Percentiles rank a stretch among this genome's conserved stretches.
Evolutionary conservation across 345 rosid genomes (phyloP).

Genomic region (Eucalyptus pauciflora): DNA sequence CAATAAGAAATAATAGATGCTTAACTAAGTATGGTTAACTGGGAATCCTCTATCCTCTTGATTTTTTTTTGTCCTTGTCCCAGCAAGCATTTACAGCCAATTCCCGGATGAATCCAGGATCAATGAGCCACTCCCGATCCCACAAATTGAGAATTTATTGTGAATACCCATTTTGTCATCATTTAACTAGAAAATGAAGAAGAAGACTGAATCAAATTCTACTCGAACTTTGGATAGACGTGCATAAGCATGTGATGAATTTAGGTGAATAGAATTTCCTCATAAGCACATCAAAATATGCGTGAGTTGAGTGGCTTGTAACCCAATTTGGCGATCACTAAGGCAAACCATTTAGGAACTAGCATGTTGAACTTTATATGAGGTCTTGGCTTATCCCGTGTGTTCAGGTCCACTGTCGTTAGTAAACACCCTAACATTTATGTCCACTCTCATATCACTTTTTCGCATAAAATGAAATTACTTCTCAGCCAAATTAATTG

Average conservation of each 20-base stretch:
- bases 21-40: background rate
- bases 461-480: background rate
- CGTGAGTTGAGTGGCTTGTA: background rate
- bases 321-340: rapidly evolving
- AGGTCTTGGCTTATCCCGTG: background rate
- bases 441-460: background rate
- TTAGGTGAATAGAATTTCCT: background rate
- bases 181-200: background rate
- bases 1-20: too few species aligned
- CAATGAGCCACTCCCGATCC: background rate
- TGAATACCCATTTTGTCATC: background rate
- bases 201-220: background rate
- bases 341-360: background rate
- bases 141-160: background rate
- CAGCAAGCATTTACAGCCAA: background rate
- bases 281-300: background rate
- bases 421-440: background rate
- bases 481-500: background rate
- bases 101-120: rapidly evolving
- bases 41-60: background rate
- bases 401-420: background rate
- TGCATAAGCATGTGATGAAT: background rate
- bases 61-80: background rate
- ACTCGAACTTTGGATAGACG: background rate
- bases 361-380: background rate